phyloP scores from a whole-genome alignment of 495 filamentous ascomycete genomes.

The Sabuloglossum arenarium region DNA sequence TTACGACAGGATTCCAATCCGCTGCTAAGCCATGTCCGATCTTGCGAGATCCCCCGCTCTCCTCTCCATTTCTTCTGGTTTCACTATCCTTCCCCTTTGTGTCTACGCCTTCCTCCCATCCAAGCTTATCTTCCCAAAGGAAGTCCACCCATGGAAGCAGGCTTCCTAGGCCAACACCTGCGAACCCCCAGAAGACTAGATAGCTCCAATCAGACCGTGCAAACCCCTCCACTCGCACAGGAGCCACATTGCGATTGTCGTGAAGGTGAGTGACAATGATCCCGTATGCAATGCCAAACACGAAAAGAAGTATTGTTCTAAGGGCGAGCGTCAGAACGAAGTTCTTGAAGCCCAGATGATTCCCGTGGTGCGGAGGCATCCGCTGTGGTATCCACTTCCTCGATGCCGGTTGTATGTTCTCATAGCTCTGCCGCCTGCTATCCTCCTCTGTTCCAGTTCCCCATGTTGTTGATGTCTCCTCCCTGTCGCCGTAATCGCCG shows the following conservation, averaged over 20 bases:
- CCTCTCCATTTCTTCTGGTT: not conserved
- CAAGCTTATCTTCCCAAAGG: conserved; percentile 26
- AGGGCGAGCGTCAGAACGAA: conserved; percentile 25
- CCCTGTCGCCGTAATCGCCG: conserved; percentile 21
- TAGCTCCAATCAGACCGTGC: conserved; percentile 40
- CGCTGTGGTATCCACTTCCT: conserved; percentile 14
- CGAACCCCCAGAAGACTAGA: conserved; percentile 57
- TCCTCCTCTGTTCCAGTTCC: conserved; percentile 52
- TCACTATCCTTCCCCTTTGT: not conserved
- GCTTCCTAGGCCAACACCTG: conserved; percentile 55
- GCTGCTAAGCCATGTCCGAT: conserved; percentile 17
- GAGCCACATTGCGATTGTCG: conserved; percentile 40
- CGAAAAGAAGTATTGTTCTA: conserved; percentile 49
- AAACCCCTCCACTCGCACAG: conserved; percentile 31
- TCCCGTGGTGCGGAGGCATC: conserved; percentile 7
- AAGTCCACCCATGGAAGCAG: conserved; percentile 71
- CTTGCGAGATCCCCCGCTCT: not conserved
- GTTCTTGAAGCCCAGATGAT: conserved; percentile 17
- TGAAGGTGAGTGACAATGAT: conserved; percentile 68
- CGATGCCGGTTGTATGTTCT: not conserved
- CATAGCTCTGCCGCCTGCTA: conserved; percentile 11
- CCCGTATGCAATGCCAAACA: conserved; percentile 67
- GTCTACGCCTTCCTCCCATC: conserved; percentile 7
- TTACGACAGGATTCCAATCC: conserved; percentile 65
- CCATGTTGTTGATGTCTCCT: conserved; percentile 38